Base-by-base conservation (phyloP, 2,329 filamentous ascomycete genomes). In the Fusarium globosum region DNA sequence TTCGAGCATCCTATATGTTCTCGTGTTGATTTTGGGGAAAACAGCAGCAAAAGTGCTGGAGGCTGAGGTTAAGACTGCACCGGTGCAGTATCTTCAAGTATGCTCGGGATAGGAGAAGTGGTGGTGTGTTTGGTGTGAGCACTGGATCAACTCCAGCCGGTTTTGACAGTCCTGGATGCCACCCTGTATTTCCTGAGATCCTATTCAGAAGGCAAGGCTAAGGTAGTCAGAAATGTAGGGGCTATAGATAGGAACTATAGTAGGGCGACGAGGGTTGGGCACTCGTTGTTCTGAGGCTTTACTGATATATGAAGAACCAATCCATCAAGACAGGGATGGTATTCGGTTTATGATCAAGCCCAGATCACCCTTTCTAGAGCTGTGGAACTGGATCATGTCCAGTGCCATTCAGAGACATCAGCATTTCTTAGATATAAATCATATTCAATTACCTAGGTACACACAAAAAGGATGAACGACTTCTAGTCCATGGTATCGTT, bases 241-340 rank as follows among this genome's bases (percentile, higher is more conserved):
- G 26, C 52, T 66, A 61, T 61, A 69, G 49, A 65, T 35, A 43
- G 26, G 18, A 65, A 42, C 49, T 72, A 66, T 61, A 61, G 60
- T 52, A 58, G 23, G 56, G 61, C 48, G 33, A 65, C 30, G 30
- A 43, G 33, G 64, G 62, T 48, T 51, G 42, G 56, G 46, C 38
- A 26, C 45, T 68, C 55, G 33, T 36, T 59, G 33, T 59, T n/a
- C 43, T 42, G 35, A 53, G 35, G 36, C 43, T 41, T 68, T 36
- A 26, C 49, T 57, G 43, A 67, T 36, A 39, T 39, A 41, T 43
- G 56, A 23, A 39, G 30, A 39, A n/a, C 23, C 18, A 30, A 46
- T 59, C 41, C 41, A 46, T 26, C n/a, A 23, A 30, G 26, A 39
- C 52, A 33, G 38, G 41, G 23, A 33, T 46, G 41, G 30, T 35